These are phyloP conservation scores for Fusarium tuaranense DNA, from an alignment of 2,329 filamentous ascomycete genomes.

Conservation along the genomic window DNA sequence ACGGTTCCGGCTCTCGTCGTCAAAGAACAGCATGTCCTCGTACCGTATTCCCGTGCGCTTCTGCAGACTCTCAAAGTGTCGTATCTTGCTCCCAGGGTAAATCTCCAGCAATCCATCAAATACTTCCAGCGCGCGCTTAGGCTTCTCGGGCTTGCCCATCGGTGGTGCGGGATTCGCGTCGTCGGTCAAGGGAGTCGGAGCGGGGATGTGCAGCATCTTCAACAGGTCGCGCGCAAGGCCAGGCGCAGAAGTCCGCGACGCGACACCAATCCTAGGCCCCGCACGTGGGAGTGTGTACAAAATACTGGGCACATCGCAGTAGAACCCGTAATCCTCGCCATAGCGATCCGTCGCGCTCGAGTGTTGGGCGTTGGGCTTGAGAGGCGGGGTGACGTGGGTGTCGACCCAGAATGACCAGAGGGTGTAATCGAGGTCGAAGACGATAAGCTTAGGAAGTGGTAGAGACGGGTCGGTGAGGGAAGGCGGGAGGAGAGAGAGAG, in stretches of 20 bases:
- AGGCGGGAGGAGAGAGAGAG: constrained; percentile 47
- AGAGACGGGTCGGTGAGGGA: constrained; percentile 64
- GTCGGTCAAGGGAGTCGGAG: constrained; percentile 40
- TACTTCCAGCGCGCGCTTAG: constrained; percentile 64
- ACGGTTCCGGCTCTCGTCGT: constrained; percentile 88
- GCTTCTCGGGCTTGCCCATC: constrained; percentile 45
- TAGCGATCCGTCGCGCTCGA: constrained; percentile 63
- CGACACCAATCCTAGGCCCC: constrained; percentile 73
- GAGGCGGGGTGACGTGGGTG: constrained; percentile 84
- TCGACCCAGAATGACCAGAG: constrained; percentile 99
- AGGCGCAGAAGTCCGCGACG: constrained; percentile 84
- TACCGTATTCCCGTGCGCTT: constrained; percentile 77
- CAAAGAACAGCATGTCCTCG: constrained; percentile 94
- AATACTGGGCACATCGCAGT: constrained; percentile 75
- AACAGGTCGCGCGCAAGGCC: constrained; percentile 85
- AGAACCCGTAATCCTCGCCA: constrained; percentile 78
- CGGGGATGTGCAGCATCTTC: constrained; percentile 73
- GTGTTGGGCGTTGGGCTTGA: constrained; percentile 63
- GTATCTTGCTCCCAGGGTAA: constrained; percentile 84
- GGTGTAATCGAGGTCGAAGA: constrained; percentile 98
- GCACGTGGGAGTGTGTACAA: constrained; percentile 67
- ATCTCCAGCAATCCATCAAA: constrained; percentile 74
- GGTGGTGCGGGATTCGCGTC: constrained; percentile 24
- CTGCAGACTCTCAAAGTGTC: constrained; percentile 82
- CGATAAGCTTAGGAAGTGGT: constrained; percentile 84